These are phyloP conservation scores for Cladosporium velox DNA, from an alignment of 2,329 filamentous ascomycete genomes.

Conservation along the genomic window DNA sequence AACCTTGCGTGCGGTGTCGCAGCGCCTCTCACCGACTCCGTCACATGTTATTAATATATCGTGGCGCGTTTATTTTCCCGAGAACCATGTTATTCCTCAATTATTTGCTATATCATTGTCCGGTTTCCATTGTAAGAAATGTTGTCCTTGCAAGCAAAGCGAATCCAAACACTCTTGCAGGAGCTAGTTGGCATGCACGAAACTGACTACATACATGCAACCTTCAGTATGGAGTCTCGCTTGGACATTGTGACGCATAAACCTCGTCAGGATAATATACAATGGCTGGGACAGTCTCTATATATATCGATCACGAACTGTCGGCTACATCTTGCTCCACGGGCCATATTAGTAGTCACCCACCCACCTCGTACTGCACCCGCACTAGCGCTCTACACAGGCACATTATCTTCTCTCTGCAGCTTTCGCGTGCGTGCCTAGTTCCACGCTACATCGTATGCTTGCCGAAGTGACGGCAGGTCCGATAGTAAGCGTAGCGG, in stretches of 20 bases:
- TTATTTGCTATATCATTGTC: not conserved
- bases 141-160: not conserved
- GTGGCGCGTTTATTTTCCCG: not conserved
- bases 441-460: not conserved
- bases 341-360: not conserved
- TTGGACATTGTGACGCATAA: not conserved
- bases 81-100: not conserved
- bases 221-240: not conserved
- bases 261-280: not conserved
- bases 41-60: not conserved
- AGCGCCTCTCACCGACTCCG: not conserved
- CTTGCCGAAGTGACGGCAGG: slow-evolving; percentile 3
- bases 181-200: not conserved
- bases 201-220: not conserved
- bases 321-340: not conserved
- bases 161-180: not conserved
- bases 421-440: not conserved
- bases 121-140: not conserved
- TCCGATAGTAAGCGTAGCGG: not conserved
- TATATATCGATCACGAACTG: not conserved
- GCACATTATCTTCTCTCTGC: not conserved
- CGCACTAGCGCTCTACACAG: not conserved
- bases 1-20: not conserved
- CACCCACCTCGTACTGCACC: slow-evolving; percentile 2
- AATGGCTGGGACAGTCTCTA: not conserved